Percentiles rank a stretch among this genome's conserved stretches.
These are phyloP conservation scores for Scenedesmus sp. DNA, from an alignment of 163 green algal genomes.

Conservation along the genomic window DNA sequence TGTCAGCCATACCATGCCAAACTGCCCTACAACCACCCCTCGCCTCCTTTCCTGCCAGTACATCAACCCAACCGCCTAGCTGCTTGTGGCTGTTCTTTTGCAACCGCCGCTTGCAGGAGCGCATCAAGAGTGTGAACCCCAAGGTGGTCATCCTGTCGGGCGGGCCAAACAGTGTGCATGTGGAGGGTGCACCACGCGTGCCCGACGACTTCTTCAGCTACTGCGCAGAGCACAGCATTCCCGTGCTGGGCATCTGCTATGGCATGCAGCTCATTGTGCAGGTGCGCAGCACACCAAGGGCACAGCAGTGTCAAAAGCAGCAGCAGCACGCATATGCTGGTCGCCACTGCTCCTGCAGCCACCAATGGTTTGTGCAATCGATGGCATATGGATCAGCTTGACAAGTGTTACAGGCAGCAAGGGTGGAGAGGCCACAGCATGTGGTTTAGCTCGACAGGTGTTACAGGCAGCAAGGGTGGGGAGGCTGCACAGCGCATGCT, in stretches of 20 bases:
- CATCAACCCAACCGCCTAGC: neutral
- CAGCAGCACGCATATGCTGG: neutral
- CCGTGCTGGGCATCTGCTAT: constrained; percentile 98
- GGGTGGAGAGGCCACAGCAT: too few species aligned
- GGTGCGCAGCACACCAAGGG: neutral
- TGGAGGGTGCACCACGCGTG: constrained; percentile 86
- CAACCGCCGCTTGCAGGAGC: constrained; percentile 73
- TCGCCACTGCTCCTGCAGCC: too few species aligned
- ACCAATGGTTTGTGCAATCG: too few species aligned
- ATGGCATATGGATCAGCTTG: too few species aligned
- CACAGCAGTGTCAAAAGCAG: too few species aligned
- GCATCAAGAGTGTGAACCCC: constrained; percentile 84
- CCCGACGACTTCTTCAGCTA: constrained; percentile 94
- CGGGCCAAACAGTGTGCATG: constrained; percentile 96
- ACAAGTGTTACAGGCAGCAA: too few species aligned
- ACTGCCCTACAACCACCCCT: neutral
- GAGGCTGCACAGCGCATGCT: too few species aligned
- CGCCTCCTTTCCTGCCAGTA: neutral
- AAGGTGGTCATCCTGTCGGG: constrained; percentile 95
- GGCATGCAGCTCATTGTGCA: constrained; percentile 95
- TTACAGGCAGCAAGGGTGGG: neutral
- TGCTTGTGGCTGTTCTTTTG: neutral
- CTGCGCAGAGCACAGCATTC: constrained; percentile 75
- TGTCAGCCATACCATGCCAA: neutral
- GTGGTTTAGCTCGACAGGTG: too few species aligned